Evolutionary conservation across 306 rosid species (phyloP).

Genomic region (Rubus idaeus): DNA sequence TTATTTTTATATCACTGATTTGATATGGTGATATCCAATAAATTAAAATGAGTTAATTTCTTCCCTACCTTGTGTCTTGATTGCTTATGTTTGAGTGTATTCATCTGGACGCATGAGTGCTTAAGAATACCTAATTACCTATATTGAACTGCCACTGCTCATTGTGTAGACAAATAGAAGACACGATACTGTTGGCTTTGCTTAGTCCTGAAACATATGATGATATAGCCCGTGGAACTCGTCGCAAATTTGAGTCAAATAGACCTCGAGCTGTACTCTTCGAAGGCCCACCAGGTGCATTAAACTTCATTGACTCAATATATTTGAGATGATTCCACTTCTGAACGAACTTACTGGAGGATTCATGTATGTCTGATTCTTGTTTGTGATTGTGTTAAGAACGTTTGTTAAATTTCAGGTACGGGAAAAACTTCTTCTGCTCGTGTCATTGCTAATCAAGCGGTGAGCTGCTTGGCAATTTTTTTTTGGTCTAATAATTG

Average conservation of each 20-base stretch:
- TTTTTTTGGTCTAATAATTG: slow-evolving; percentile 5
- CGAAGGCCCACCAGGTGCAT: slow-evolving; percentile 91
- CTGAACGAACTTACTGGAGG: background rate
- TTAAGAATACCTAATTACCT: slow-evolving; percentile 1
- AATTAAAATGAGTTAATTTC: background rate
- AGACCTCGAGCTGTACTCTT: slow-evolving; percentile 93
- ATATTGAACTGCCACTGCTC: slow-evolving; percentile 15
- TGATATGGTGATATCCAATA: background rate
- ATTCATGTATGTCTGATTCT: background rate
- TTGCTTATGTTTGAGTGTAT: slow-evolving; percentile 10
- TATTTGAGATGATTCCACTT: background rate
- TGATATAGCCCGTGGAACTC: slow-evolving; percentile 81
- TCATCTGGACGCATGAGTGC: slow-evolving; percentile 1
- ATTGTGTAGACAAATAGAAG: slow-evolving; percentile 75
- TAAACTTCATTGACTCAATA: background rate
- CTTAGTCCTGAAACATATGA: slow-evolving; percentile 84
- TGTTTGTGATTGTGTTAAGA: background rate
- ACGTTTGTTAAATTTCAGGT: slow-evolving; percentile 55
- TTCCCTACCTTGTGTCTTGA: slow-evolving; percentile 4
- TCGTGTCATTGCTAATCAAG: slow-evolving; percentile 90
- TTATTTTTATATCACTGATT: background rate
- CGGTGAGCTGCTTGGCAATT: slow-evolving; percentile 51
- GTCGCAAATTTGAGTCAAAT: slow-evolving; percentile 79
- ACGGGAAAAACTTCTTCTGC: slow-evolving; percentile 97
- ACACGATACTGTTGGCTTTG: slow-evolving; percentile 77